Base-by-base conservation (phyloP, 805 yeast species). In the Sugiyamaella americana region DNA sequence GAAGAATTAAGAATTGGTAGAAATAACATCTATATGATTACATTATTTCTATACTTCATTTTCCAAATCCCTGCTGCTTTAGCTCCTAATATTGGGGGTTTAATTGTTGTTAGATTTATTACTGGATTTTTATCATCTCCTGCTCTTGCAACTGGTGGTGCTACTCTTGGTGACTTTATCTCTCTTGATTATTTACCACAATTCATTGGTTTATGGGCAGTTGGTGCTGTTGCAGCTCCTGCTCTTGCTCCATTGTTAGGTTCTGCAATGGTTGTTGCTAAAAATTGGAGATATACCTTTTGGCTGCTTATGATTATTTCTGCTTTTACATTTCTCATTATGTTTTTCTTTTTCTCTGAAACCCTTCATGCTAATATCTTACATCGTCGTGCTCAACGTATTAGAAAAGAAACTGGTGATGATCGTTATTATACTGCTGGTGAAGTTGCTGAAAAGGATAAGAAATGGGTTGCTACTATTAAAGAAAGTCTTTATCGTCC, bases 11-110 rank as follows among this genome's bases (percentile, higher is more conserved):
- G 67, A 26, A 65, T 60, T 41, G 69, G 69, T 43, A 74, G 93
- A 74, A 76, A 46, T 21, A 46, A 37, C 13, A 65, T 75, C 34
- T 79, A 77, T 54, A 60, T 72, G 29, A 41, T 62, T 18, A 68
- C 82, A 2, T 60, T 77, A 32, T 62, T 75, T 46, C 38, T 76
- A 1, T 80, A 76, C 51, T 58, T 68, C 45, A 61, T 75, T 8
- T 60, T 80, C 35, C 84, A 79, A 55, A 73, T 80, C 30, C 82
- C 82, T 26, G 68, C 74, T 36, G 83, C 82, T 1, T 64, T 75
- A 34, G 69, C 70, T 1, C 56, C 68, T 18, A 76, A 75, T 53
- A 69, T 79, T 42, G 79, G 75, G 4, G 75, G 76, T 0, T 61
- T 79, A 48, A 65, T 72, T 36, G 69, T 76, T 0, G 61, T 77